Percentiles rank a stretch among this genome's conserved stretches.
These are phyloP conservation scores for Naegleria lovaniensis DNA, from an alignment of 208 protist species.

Conservation along the genomic window DNA sequence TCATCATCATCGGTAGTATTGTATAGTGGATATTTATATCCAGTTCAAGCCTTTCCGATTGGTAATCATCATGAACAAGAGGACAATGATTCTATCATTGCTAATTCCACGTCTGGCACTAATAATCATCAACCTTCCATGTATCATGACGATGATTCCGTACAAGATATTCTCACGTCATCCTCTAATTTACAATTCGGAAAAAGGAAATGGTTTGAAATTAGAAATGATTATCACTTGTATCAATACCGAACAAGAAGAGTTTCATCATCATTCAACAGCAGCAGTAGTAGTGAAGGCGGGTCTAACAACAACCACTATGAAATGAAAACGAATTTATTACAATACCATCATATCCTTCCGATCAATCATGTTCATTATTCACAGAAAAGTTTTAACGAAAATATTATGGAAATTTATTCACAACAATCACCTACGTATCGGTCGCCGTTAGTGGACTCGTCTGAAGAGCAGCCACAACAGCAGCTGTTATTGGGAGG, in stretches of 20 bases:
- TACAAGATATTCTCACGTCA: too few species aligned
- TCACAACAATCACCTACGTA: neutral
- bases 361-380: neutral
- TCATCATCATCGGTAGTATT: neutral
- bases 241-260: neutral
- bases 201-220: conserved; percentile 1
- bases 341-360: neutral
- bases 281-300: too few species aligned
- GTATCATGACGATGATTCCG: too few species aligned
- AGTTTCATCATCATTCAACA: too few species aligned
- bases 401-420: neutral
- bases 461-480: too few species aligned
- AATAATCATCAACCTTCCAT: too few species aligned
- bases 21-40: neutral
- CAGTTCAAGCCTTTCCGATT: neutral
- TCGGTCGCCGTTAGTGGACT: neutral
- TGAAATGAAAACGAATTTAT: neutral
- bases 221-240: neutral
- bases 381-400: neutral
- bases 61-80: neutral
- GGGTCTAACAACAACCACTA: neutral
- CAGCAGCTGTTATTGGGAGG: too few species aligned
- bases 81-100: too few species aligned
- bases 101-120: too few species aligned
- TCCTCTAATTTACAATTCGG: neutral